phyloP scores from a whole-genome alignment of 2,329 filamentous ascomycete species.

The Fusarium hostae region DNA sequence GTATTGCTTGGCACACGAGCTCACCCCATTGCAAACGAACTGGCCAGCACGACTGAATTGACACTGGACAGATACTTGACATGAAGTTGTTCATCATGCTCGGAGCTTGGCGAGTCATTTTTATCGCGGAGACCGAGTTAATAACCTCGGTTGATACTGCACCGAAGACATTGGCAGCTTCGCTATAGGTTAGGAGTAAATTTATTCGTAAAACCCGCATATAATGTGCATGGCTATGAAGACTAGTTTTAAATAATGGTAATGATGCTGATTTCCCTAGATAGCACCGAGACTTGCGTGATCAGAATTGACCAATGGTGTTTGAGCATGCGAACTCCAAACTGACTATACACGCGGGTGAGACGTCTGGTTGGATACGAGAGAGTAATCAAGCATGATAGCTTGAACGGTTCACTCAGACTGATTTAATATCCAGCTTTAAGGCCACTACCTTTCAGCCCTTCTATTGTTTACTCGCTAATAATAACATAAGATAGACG shows the following conservation, averaged over 20 bases:
- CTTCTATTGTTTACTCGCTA: not conserved
- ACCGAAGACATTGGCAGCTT: constrained; percentile 8
- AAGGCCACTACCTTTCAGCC: not conserved
- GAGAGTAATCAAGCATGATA: accelerated
- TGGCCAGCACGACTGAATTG: no score
- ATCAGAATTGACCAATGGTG: constrained; percentile 1
- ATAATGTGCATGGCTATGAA: not conserved
- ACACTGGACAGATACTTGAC: not conserved
- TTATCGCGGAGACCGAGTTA: constrained; percentile 12
- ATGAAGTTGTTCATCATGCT: not conserved
- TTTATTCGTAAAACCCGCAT: not conserved
- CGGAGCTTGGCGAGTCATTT: constrained; percentile 1
- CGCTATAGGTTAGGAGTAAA: not conserved
- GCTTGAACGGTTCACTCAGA: not conserved
- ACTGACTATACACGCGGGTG: not conserved
- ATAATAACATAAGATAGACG: not conserved
- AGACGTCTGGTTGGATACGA: not conserved
- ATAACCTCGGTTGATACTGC: constrained; percentile 21
- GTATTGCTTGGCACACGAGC: no score
- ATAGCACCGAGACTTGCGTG: not conserved
- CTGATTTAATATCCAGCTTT: accelerated
- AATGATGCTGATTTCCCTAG: not conserved
- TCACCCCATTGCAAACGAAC: no score
- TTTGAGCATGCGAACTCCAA: not conserved
- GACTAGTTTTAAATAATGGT: not conserved